Percentiles rank a stretch among this genome's conserved stretches.
phyloP scores from a whole-genome alignment of 1,284 basidiomycete species.

The Ganoderma lingzhi region DNA sequence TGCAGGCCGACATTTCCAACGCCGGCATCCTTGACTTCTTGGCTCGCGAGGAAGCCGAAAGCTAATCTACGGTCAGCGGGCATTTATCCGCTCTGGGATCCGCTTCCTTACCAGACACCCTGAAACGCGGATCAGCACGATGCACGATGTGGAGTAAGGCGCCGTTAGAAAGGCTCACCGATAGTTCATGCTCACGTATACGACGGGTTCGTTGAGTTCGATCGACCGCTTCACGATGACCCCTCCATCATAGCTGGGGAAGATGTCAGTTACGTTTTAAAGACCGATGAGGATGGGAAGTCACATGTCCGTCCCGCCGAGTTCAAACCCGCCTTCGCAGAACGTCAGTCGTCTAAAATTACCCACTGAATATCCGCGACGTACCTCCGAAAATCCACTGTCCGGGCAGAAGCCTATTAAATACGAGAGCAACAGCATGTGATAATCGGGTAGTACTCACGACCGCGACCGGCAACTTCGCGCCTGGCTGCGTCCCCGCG shows the following conservation, averaged over 20 bases:
- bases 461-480: constrained; percentile 27
- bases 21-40: constrained; percentile 58
- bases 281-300: not conserved
- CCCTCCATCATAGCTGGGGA: constrained; percentile 37
- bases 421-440: not conserved
- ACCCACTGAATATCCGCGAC: constrained; percentile 22
- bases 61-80: constrained; percentile 7
- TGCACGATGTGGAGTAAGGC: not conserved
- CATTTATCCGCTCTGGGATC: not conserved
- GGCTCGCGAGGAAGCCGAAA: constrained; percentile 36
- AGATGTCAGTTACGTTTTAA: not conserved
- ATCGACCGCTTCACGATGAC: constrained; percentile 46
- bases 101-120: constrained; percentile 14
- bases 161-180: constrained; percentile 18
- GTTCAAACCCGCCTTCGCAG: constrained; percentile 40
- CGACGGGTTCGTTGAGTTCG: constrained; percentile 41
- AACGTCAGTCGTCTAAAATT: constrained; percentile 4
- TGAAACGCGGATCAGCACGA: constrained; percentile 6
- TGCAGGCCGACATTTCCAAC: constrained; percentile 62
- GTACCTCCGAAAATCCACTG: constrained; percentile 66
- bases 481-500: constrained; percentile 23
- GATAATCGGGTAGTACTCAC: constrained; percentile 5
- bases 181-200: constrained; percentile 31
- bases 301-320: constrained; percentile 30
- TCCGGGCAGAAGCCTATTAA: not conserved